Base-by-base conservation (phyloP, 2,329 filamentous ascomycete genomes). In the Verticillium nonalfalfae region DNA sequence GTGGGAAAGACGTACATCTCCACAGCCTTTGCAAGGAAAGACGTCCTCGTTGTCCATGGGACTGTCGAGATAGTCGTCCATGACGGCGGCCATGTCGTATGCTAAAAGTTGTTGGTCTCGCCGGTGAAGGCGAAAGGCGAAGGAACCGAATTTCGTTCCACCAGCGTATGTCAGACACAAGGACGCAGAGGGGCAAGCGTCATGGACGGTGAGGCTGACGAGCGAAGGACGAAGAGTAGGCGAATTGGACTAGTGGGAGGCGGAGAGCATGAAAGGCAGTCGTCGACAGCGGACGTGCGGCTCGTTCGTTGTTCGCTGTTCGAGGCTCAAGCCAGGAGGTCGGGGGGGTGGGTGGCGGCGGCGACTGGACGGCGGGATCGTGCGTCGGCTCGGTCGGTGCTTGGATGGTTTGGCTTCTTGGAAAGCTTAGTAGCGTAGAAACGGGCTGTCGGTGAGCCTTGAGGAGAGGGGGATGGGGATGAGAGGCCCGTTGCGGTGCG, bases 11-110 rank as follows among this genome's bases (percentile, higher is more conserved):
- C 82, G 70, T 82, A 96, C 91, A 83, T 96, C 91, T 79, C 92
- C 92, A 77, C 93, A 97, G 63, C 91, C 92, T 80, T 96, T 96
- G 81, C 93, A 97, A 64, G 91, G 91, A 72, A 91, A 96, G 66
- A 90, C 82, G 73, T 96, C 93, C 69, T 96, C 92, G 65, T 84
- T 83, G 63, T 96, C 91, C 80, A 90, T 82, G 59, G 86, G 83
- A 69, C 77, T 81, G 64, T 89, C 86, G 66, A 86, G 74, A 68
- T 86, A 88, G 61, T 86, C 85, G 67, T 85, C 85, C 71, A 87
- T 82, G 54, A 77, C 69, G 66, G 77, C 77, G 61, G 81, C 73
- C 78, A 82, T 80, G 72, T 26, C 26, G 61, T 72, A 69, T 60
- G 63, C 62, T 59, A 45, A 33, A 14, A 18, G 21, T 26, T 26